Conservation (phyloP, 768 basidiomycete species). For the Pholiota molesta region DNA sequence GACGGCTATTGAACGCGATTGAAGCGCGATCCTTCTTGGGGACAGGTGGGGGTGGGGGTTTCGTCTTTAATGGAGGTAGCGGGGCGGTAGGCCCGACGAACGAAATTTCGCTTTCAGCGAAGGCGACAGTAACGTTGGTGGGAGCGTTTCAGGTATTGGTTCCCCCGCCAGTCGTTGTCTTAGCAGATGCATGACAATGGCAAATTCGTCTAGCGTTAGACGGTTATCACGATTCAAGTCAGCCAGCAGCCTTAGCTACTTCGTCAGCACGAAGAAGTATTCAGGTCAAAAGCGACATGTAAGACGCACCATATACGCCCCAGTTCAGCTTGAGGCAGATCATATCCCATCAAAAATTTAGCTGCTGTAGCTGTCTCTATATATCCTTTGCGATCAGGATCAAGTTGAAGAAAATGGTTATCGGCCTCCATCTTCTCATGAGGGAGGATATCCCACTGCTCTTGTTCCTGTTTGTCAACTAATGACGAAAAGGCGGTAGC, state of each 20-base stretch:
- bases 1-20: not conserved
- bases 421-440: slow-evolving; percentile 33
- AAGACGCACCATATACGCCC: slow-evolving; percentile 38
- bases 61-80: not conserved
- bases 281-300: not conserved
- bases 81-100: slow-evolving; percentile 1
- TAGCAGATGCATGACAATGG: slow-evolving; percentile 39
- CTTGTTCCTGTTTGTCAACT: not conserved
- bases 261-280: not conserved
- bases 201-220: slow-evolving; percentile 40
- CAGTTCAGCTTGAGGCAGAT: slow-evolving; percentile 35
- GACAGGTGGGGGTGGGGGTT: slow-evolving; percentile 1
- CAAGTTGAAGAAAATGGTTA: slow-evolving; percentile 34
- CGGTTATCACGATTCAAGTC: slow-evolving; percentile 36
- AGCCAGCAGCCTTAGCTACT: slow-evolving; percentile 34
- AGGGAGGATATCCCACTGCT: slow-evolving; percentile 31
- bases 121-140: slow-evolving; percentile 34
- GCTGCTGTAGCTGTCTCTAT: slow-evolving; percentile 36
- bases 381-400: slow-evolving; percentile 30
- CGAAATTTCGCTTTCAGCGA: not conserved
- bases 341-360: slow-evolving; percentile 35
- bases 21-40: slow-evolving; percentile 5
- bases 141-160: slow-evolving; percentile 32
- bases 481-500: slow-evolving; percentile 6
- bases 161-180: slow-evolving; percentile 33